Percentiles rank a stretch among this genome's conserved stretches.
phyloP scores from a whole-genome alignment of 257 asterid genomes.

The Solanum clarkiae region DNA sequence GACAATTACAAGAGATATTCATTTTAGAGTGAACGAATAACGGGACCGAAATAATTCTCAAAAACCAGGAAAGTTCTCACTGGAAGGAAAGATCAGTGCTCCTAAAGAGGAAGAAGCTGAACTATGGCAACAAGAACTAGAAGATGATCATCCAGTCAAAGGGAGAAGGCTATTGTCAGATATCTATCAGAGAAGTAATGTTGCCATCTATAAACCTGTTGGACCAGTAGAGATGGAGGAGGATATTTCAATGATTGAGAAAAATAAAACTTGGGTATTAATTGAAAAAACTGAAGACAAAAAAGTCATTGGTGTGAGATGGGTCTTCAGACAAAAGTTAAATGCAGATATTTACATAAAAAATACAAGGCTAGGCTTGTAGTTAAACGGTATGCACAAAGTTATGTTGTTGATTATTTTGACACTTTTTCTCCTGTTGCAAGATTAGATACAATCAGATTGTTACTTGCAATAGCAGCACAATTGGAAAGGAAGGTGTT shows the following conservation, averaged over 20 bases:
- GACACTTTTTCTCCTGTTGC: too few species aligned
- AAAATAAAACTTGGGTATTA: too few species aligned
- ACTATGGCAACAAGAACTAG: not conserved
- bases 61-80: not conserved
- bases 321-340: not conserved
- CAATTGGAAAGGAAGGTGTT: too few species aligned
- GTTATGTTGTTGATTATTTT: not conserved
- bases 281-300: too few species aligned
- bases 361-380: not conserved
- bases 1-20: not conserved
- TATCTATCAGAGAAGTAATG: not conserved
- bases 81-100: not conserved
- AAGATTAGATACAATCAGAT: too few species aligned
- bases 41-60: not conserved
- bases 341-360: too few species aligned
- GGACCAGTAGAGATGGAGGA: not conserved
- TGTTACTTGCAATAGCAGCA: too few species aligned
- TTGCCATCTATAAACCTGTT: not conserved
- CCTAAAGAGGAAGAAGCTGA: not conserved
- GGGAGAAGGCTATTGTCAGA: not conserved
- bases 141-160: not conserved
- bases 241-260: not conserved
- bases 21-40: not conserved
- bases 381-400: not conserved
- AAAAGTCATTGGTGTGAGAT: not conserved